Evolutionary conservation across 192 early-diverging fungal genomes (phyloP), one percentile per base, ranked within the genome.

Genomic region (Coemansia sp.): DNA sequence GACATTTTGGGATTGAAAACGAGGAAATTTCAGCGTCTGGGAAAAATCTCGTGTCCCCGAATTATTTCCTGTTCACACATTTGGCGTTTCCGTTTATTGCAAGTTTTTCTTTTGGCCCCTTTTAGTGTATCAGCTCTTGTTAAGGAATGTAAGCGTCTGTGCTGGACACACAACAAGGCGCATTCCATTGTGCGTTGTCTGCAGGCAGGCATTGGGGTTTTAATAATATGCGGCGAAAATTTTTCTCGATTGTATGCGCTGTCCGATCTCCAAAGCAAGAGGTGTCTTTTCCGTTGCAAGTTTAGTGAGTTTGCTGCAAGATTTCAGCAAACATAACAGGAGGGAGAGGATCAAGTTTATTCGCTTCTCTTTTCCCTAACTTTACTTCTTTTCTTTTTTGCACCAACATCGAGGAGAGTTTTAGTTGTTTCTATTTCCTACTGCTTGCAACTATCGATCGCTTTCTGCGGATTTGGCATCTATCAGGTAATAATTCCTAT

Each of bases 201-300:
- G 29, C 32, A 37, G 56, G 35, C 32, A 38, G 19, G 56, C 38
- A 21, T 48, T 27, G 47, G 12, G n/a, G 14, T 27, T 9, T 27
- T 59, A 38, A 15, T 27, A 59, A 37, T 8, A 21, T 59, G 57
- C n/a, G 22, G 45, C 8, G 32, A 59, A 59, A 23, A 60, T 51
- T 50, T 51, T 54, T 41, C 21, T 23, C 37, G 38, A 60, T 60
- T 60, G 58, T 60, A 53, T 22, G 51, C 51, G 51, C 21, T 24
- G 51, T 15, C 24, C 22, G 51, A 53, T 24, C 21, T 53, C 21
- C 51, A 53, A 25, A 35, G 32, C 27, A 3, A 27, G 4, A 23
- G 24, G 51, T 53, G 51, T 53, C 51, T 53, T 53, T 45, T n/a
- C 41, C 15, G 41, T 45, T 27, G 41, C 3, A 38, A 8, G 24